Evolutionary conservation across 768 basidiomycete species (phyloP).

Genomic region (Neoboletus subvelutipes): DNA sequence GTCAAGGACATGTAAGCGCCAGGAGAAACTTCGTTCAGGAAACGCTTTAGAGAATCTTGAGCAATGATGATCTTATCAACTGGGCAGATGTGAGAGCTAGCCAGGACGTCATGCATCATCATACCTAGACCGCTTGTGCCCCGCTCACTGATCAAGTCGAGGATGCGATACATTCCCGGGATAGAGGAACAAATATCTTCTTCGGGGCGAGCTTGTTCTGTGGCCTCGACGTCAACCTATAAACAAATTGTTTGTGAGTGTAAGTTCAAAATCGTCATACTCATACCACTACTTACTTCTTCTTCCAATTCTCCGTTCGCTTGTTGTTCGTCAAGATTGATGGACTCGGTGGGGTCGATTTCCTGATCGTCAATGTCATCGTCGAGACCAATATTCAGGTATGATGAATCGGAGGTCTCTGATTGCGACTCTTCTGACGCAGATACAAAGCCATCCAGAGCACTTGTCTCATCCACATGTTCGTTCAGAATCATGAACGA

Average conservation of each 20-base stretch:
- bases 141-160: slow-evolving; percentile 53
- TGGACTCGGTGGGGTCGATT: slow-evolving; percentile 11
- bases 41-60: slow-evolving; percentile 47
- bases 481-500: slow-evolving; percentile 9
- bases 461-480: not conserved
- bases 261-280: not conserved
- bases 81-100: slow-evolving; percentile 20
- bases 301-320: slow-evolving; percentile 12
- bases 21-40: slow-evolving; percentile 49
- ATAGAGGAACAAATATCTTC: slow-evolving; percentile 33
- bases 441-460: not conserved
- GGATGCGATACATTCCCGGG: slow-evolving; percentile 48
- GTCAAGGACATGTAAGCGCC: slow-evolving; percentile 55
- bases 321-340: slow-evolving; percentile 14
- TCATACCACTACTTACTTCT: slow-evolving; percentile 7
- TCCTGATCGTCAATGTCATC: slow-evolving; percentile 18
- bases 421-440: slow-evolving; percentile 14
- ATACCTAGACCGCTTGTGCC: slow-evolving; percentile 53
- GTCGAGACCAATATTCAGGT: slow-evolving; percentile 16
- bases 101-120: not conserved
- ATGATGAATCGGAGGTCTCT: slow-evolving; percentile 21
- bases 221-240: slow-evolving; percentile 20
- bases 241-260: not conserved
- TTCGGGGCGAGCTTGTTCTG: slow-evolving; percentile 10
- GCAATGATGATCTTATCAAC: slow-evolving; percentile 65